Evolutionary conservation across 2,329 filamentous ascomycete species (phyloP).

Genomic region (Ophiostoma quercus): DNA sequence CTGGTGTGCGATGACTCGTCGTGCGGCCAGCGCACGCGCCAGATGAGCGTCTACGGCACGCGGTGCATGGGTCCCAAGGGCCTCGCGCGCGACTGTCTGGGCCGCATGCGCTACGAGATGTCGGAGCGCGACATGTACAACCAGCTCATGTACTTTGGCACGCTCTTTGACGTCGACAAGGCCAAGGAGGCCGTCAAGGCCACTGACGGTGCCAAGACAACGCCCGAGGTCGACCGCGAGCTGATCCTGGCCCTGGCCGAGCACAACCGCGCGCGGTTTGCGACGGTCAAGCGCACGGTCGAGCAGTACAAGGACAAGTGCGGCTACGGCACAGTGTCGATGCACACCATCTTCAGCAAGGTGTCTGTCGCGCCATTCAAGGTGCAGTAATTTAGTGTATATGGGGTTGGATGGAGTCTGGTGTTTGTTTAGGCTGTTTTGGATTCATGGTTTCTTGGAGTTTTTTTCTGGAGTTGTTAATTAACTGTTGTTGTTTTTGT

Average conservation of each 20-base stretch:
- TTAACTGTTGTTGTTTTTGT: no score
- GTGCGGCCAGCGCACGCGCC: slow-evolving; percentile 79
- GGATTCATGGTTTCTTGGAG: background rate
- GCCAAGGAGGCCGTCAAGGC: slow-evolving; percentile 42
- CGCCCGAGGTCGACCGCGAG: slow-evolving; percentile 45
- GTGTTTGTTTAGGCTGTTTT: background rate
- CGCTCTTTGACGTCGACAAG: slow-evolving; percentile 85
- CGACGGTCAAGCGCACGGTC: slow-evolving; percentile 68
- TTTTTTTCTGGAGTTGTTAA: background rate
- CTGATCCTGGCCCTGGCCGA: slow-evolving; percentile 68
- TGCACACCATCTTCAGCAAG: slow-evolving; percentile 79
- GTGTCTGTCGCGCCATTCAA: slow-evolving; percentile 41
- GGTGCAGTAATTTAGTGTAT: background rate
- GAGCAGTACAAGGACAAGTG: slow-evolving; percentile 84
- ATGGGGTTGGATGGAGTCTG: background rate
- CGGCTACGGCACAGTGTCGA: slow-evolving; percentile 86
- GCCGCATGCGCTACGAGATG: slow-evolving; percentile 83
- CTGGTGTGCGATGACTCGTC: slow-evolving; percentile 83
- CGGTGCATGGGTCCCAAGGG: slow-evolving; percentile 84
- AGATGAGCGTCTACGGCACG: slow-evolving; percentile 88
- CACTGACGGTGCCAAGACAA: slow-evolving; percentile 24
- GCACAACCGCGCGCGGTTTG: slow-evolving; percentile 76
- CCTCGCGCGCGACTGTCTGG: slow-evolving; percentile 75
- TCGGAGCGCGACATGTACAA: slow-evolving; percentile 90
- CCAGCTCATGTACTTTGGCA: slow-evolving; percentile 81